Evolutionary conservation across 805 yeast species (phyloP).

Genomic region (Saturnispora hagleri): DNA sequence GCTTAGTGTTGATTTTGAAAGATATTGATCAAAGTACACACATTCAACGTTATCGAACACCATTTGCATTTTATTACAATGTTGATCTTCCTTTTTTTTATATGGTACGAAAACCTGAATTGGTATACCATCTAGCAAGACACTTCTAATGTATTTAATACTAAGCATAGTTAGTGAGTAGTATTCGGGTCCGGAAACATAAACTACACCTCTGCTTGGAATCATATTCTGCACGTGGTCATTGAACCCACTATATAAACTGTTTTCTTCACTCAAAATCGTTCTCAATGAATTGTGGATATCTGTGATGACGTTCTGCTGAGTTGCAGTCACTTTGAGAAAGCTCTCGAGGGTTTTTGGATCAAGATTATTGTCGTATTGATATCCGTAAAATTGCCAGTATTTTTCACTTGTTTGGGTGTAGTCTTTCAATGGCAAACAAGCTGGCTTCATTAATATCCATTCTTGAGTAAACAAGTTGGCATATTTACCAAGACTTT

Average conservation of each 20-base stretch:
- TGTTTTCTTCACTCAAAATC: constrained; percentile 12
- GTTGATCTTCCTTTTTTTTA: constrained; percentile 34
- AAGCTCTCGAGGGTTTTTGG: constrained; percentile 16
- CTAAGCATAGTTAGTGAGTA: constrained; percentile 26
- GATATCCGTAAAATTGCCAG: constrained; percentile 28
- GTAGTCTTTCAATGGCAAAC: constrained; percentile 22
- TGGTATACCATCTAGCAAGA: constrained; percentile 27
- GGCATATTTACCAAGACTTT: constrained; percentile 1
- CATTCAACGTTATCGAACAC: constrained; percentile 32
- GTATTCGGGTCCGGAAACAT: constrained; percentile 23
- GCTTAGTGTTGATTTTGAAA: constrained; percentile 20
- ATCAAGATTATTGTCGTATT: constrained; percentile 16
- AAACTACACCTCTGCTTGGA: constrained; percentile 22
- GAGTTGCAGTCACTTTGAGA: constrained; percentile 17
- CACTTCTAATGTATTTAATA: constrained; percentile 24
- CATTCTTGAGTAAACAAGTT: constrained; percentile 2
- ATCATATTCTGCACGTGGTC: constrained; percentile 9
- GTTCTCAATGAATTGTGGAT: constrained; percentile 17
- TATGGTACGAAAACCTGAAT: constrained; percentile 41
- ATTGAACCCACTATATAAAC: constrained; percentile 12
- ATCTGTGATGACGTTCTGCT: constrained; percentile 18
- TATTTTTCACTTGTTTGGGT: constrained; percentile 14
- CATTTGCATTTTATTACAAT: constrained; percentile 35
- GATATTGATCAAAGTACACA: constrained; percentile 31
- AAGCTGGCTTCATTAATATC: constrained; percentile 14